These are phyloP conservation scores for Apophysomyces variabilis DNA, from an alignment of 371 early-diverging fungal species.

Conservation along the genomic window DNA sequence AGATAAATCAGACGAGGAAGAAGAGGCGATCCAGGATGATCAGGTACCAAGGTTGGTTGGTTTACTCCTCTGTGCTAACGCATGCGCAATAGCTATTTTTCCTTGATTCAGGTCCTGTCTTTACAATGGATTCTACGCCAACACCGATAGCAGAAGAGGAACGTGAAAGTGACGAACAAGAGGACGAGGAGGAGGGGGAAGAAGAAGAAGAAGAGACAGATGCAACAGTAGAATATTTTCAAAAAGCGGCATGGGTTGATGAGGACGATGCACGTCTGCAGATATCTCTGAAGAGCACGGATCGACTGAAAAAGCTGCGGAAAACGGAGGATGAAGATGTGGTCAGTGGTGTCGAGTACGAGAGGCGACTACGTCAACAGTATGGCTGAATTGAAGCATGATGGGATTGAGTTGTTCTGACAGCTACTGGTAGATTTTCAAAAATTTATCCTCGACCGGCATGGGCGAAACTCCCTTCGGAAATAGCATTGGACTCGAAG, in stretches of 20 bases:
- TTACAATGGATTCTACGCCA: constrained; percentile 29
- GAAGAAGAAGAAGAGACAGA: constrained; percentile 22
- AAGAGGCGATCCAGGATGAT: constrained; percentile 38
- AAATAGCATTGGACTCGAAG: constrained; percentile 30
- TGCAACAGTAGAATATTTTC: constrained; percentile 25
- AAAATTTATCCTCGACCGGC: constrained; percentile 87
- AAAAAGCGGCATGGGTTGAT: constrained; percentile 77
- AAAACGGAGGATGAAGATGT: constrained; percentile 72
- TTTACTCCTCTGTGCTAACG: not conserved
- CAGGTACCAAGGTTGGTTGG: constrained; percentile 12
- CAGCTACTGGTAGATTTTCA: constrained; percentile 52
- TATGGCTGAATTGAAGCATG: constrained; percentile 35
- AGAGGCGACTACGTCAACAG: constrained; percentile 82
- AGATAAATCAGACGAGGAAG: constrained; percentile 47
- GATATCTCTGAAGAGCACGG: constrained; percentile 68
- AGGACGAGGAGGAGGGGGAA: constrained; percentile 24
- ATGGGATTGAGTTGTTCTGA: constrained; percentile 1
- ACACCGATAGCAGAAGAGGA: constrained; percentile 31
- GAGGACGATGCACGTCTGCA: constrained; percentile 69
- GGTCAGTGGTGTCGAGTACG: constrained; percentile 80
- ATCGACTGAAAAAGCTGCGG: constrained; percentile 80
- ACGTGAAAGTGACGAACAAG: constrained; percentile 10
- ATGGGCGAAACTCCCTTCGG: constrained; percentile 77
- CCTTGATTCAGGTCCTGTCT: constrained; percentile 49
- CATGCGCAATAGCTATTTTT: constrained; percentile 33